These are phyloP conservation scores for Urtica urens DNA, from an alignment of 306 rosid genomes.

Conservation along the genomic window DNA sequence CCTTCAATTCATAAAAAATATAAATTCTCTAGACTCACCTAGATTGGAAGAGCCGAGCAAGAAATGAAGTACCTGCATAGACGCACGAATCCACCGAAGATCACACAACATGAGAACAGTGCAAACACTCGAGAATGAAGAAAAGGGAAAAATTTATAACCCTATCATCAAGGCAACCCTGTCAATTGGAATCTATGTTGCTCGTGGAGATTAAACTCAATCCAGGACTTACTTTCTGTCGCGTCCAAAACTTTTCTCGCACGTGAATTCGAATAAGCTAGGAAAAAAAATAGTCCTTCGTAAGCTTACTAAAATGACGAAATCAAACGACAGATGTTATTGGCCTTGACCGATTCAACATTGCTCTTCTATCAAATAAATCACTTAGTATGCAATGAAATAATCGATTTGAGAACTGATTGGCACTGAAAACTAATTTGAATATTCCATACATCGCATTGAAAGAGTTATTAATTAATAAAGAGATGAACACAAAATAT, in stretches of 20 bases:
- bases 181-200: background rate
- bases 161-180: background rate
- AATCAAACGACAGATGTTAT: too few relatives aligned
- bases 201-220: too few relatives aligned
- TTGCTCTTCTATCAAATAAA: too few relatives aligned
- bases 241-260: constrained; percentile 47
- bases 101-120: background rate
- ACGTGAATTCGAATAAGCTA: constrained; percentile 51
- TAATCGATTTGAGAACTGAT: too few relatives aligned
- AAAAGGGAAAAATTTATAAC: background rate
- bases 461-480: too few relatives aligned
- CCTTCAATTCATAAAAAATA: background rate
- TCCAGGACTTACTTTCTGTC: constrained; percentile 55
- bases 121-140: background rate
- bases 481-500: too few relatives aligned
- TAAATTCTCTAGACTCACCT: constrained; percentile 28
- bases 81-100: constrained; percentile 7
- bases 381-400: too few relatives aligned
- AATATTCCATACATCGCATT: too few relatives aligned
- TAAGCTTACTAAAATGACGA: constrained; percentile 5
- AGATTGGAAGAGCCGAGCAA: constrained; percentile 53
- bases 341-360: too few relatives aligned
- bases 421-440: too few relatives aligned
- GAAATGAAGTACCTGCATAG: constrained; percentile 57
- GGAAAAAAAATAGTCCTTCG: constrained; percentile 13